phyloP scores from a whole-genome alignment of 179 eudicot genomes.

The Actinidia arguta region DNA sequence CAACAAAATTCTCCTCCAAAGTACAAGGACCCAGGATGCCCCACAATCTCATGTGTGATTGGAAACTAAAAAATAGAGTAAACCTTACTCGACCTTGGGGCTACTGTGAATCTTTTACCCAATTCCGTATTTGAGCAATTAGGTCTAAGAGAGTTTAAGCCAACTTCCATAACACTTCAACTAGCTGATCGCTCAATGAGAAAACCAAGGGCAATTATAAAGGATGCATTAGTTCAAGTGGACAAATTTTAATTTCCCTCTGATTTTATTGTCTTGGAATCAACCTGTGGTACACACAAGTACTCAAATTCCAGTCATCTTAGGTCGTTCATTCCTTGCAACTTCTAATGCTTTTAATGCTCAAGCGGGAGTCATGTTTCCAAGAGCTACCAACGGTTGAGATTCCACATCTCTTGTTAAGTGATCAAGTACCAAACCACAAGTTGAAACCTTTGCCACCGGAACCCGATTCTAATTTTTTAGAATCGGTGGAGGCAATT shows the following conservation, averaged over 20 bases:
- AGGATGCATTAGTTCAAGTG: neutral
- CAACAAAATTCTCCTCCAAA: neutral
- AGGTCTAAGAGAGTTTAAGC: neutral
- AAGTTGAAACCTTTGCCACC: too few relatives aligned
- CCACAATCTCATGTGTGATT: neutral
- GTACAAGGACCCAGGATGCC: neutral
- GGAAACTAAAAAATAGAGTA: neutral
- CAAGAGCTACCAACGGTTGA: too few relatives aligned
- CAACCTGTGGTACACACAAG: neutral
- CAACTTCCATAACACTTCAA: neutral
- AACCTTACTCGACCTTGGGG: neutral
- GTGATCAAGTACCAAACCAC: too few relatives aligned
- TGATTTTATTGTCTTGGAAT: neutral
- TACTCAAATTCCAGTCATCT: neutral
- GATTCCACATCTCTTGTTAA: too few relatives aligned
- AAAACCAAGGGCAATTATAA: neutral
- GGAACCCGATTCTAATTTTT: too few relatives aligned
- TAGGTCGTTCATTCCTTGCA: neutral
- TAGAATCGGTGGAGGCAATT: too few relatives aligned
- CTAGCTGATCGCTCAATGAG: neutral
- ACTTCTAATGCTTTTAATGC: too few relatives aligned
- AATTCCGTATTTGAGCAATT: neutral
- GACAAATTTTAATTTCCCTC: neutral
- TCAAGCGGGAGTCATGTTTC: too few relatives aligned
- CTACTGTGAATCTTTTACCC: neutral